phyloP scores from a whole-genome alignment of 2,329 filamentous ascomycete species.

The Aspergillus carbonarius region DNA sequence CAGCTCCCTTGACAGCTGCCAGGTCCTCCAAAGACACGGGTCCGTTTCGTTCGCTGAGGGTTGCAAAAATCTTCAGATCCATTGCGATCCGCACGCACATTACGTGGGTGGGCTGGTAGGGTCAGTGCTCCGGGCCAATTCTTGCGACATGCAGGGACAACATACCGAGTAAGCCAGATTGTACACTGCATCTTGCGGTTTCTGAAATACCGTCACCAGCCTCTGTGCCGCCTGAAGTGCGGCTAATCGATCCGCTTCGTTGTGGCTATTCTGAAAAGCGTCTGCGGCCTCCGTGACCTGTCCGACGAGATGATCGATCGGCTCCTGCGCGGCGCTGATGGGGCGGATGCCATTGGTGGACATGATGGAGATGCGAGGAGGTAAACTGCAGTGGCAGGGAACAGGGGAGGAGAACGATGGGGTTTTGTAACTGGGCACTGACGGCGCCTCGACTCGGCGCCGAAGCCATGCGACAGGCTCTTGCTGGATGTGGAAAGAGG shows the following conservation, averaged over 20 bases:
- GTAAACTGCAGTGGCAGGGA: not conserved
- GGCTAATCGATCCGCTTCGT: slow-evolving; percentile 6
- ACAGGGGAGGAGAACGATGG: not conserved
- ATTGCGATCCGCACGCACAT: slow-evolving; percentile 17
- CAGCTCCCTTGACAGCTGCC: slow-evolving; percentile 14
- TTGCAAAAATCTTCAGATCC: slow-evolving; percentile 18
- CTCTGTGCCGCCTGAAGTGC: slow-evolving; percentile 10
- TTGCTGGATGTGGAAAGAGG: not conserved
- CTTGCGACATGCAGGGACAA: too few relatives aligned
- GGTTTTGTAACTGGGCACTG: not conserved
- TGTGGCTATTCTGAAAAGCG: not conserved
- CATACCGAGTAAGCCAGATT: slow-evolving; percentile 14
- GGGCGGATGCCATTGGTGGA: not conserved
- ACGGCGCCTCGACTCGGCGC: too few relatives aligned
- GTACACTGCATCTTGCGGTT: slow-evolving; percentile 11
- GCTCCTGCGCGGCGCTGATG: not conserved
- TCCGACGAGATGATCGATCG: not conserved
- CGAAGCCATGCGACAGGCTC: not conserved
- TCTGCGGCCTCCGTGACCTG: not conserved
- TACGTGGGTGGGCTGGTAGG: slow-evolving; percentile 13
- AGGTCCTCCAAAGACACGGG: slow-evolving; percentile 11
- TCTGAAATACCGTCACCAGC: slow-evolving; percentile 7
- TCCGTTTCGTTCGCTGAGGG: slow-evolving; percentile 3
- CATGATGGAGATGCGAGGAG: not conserved
- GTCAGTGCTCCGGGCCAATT: not conserved